Evolutionary conservation across 1,284 basidiomycete species (phyloP).

Genomic region (Phlebopus sp.): DNA sequence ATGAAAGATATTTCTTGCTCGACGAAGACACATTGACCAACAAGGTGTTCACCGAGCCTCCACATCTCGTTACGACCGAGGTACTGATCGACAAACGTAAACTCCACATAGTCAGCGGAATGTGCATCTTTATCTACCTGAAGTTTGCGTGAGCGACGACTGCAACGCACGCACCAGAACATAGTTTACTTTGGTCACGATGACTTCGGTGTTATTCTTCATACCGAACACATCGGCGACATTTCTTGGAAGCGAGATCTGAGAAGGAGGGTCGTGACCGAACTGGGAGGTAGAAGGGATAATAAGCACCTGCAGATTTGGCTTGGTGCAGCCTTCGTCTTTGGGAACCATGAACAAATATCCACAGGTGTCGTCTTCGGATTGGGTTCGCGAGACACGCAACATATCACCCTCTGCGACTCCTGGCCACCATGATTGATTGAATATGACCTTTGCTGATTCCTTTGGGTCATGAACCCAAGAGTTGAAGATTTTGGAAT

Average conservation of each 20-base stretch:
- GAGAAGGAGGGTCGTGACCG: slow-evolving; percentile 9
- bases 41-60: slow-evolving; percentile 75
- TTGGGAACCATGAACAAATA: slow-evolving; percentile 66
- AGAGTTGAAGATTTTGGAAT: slow-evolving; percentile 56
- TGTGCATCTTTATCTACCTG: slow-evolving; percentile 67
- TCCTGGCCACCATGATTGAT: slow-evolving; percentile 72
- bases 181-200: slow-evolving; percentile 57
- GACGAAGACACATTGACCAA: slow-evolving; percentile 71
- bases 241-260: slow-evolving; percentile 73
- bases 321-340: slow-evolving; percentile 58
- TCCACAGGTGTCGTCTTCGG: slow-evolving; percentile 43
- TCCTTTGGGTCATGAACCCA: slow-evolving; percentile 77
- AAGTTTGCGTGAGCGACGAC: slow-evolving; percentile 7
- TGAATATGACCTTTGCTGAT: slow-evolving; percentile 57
- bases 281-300: slow-evolving; percentile 7
- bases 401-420: slow-evolving; percentile 71
- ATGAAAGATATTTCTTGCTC: slow-evolving; percentile 76
- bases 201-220: slow-evolving; percentile 69
- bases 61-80: slow-evolving; percentile 93
- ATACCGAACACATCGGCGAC: slow-evolving; percentile 68
- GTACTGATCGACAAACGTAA: slow-evolving; percentile 90
- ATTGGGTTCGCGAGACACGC: slow-evolving; percentile 46
- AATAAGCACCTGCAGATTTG: slow-evolving; percentile 58
- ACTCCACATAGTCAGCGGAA: slow-evolving; percentile 80
- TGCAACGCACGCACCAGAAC: not conserved